These are phyloP conservation scores for Botrytis galanthina DNA, from an alignment of 2,329 filamentous ascomycete species.

Conservation along the genomic window DNA sequence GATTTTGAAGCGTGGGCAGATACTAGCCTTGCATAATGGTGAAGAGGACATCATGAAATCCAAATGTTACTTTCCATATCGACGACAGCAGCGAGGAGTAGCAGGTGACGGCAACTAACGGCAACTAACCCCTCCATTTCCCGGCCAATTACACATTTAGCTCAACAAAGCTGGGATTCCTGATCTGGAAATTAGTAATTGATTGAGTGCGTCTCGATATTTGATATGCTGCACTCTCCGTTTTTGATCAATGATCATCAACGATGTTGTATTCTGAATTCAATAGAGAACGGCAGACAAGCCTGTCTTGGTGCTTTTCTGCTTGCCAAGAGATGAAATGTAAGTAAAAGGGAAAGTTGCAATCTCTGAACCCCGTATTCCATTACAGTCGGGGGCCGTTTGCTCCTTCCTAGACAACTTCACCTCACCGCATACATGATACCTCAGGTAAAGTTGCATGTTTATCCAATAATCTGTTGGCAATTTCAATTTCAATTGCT, in stretches of 20 bases:
- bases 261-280: slow-evolving; percentile 3
- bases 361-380: slow-evolving; percentile 3
- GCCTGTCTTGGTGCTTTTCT: background rate
- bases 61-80: background rate
- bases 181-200: background rate
- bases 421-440: slow-evolving; percentile 8
- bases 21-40: slow-evolving; percentile 1
- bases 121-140: background rate
- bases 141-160: background rate
- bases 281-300: slow-evolving; percentile 1
- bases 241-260: slow-evolving; percentile 1
- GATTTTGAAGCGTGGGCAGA: slow-evolving; percentile 16
- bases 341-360: slow-evolving; percentile 6
- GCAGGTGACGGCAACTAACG: background rate
- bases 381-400: background rate
- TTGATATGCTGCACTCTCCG: background rate
- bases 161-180: background rate
- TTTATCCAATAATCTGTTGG: slow-evolving; percentile 5
- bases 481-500: background rate
- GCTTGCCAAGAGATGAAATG: slow-evolving; percentile 12
- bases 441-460: background rate
- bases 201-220: background rate
- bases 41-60: slow-evolving; percentile 10
- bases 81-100: slow-evolving; percentile 3
- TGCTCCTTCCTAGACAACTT: slow-evolving; percentile 11